phyloP scores from a whole-genome alignment of 2,329 filamentous ascomycete species.

The Clarireedia monteithiana region DNA sequence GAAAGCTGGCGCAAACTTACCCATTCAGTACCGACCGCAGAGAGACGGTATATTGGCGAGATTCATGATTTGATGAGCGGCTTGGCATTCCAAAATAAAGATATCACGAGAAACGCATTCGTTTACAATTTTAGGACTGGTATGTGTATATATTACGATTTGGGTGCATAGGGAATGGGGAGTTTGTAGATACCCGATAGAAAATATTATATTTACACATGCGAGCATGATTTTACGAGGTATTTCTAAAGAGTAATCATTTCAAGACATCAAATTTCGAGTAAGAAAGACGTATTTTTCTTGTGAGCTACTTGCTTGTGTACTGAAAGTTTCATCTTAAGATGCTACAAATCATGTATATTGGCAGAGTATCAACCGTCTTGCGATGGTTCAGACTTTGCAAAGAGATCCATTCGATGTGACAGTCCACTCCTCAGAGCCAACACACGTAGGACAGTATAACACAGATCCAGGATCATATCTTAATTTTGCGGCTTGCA shows the following conservation, averaged over 20 bases:
- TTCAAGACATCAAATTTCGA: too few species aligned
- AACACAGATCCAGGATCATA: slow-evolving; percentile 14
- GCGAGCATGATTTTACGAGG: too few species aligned
- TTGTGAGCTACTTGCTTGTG: too few species aligned
- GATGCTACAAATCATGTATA: too few species aligned
- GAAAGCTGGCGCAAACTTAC: slow-evolving; percentile 81
- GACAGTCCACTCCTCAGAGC: slow-evolving; percentile 35
- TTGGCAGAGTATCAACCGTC: too few species aligned
- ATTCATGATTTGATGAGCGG: slow-evolving; percentile 66
- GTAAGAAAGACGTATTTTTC: too few species aligned
- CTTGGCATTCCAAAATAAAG: slow-evolving; percentile 53
- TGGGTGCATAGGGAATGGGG: slow-evolving; percentile 35
- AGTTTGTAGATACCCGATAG: slow-evolving; percentile 2
- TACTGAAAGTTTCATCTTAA: too few species aligned
- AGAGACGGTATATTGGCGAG: slow-evolving; percentile 76
- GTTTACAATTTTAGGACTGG: slow-evolving; percentile 88
- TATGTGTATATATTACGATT: slow-evolving; percentile 77
- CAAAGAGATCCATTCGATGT: slow-evolving; percentile 29
- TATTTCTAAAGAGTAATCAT: too few species aligned
- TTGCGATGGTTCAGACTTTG: neutral
- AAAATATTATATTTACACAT: neutral
- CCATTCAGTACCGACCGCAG: slow-evolving; percentile 66
- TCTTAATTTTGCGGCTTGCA: slow-evolving; percentile 6
- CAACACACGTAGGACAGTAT: slow-evolving; percentile 12
- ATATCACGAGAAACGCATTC: slow-evolving; percentile 64